phyloP scores from a whole-genome alignment of 2,329 filamentous ascomycete genomes.

The Apiospora saccharicola region DNA sequence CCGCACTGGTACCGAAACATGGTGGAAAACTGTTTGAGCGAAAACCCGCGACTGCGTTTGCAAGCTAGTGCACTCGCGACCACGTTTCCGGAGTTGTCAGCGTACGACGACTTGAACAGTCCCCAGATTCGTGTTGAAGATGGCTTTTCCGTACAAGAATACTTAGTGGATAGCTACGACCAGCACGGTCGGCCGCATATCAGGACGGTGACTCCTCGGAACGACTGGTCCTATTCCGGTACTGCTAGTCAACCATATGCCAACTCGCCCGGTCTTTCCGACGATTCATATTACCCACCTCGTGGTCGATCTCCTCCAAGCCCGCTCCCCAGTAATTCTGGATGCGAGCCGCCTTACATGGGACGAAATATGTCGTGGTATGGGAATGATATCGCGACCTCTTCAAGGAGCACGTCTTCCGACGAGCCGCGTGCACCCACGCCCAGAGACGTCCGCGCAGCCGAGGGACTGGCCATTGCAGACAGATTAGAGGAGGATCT shows the following conservation, averaged over 20 bases:
- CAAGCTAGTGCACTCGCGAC: conserved; percentile 76
- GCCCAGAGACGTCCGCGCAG: conserved; percentile 28
- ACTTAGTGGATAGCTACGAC: conserved; percentile 45
- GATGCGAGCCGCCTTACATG: conserved; percentile 42
- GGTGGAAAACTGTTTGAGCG: conserved; percentile 78
- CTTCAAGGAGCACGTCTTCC: conserved; percentile 30
- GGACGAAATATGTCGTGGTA: conserved; percentile 35
- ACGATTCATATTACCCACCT: conserved; percentile 54
- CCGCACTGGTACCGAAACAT: conserved; percentile 82
- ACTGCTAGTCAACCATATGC: conserved; percentile 46
- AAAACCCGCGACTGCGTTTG: conserved; percentile 74
- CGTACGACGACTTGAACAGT: conserved; percentile 35
- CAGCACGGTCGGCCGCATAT: conserved; percentile 45
- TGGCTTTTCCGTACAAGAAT: conserved; percentile 48
- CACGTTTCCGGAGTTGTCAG: conserved; percentile 64
- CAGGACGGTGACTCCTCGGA: conserved; percentile 50
- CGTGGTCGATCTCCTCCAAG: conserved; percentile 63
- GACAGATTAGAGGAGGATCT: not conserved
- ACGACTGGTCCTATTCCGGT: conserved; percentile 52
- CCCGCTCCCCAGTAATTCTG: conserved; percentile 54
- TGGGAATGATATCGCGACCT: conserved; percentile 29
- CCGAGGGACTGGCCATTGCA: conserved; percentile 27
- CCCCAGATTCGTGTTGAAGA: conserved; percentile 50
- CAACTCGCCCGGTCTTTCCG: conserved; percentile 42
- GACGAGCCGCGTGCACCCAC: conserved; percentile 34